Conservation (phyloP, 768 basidiomycete genomes). For the Trametes gibbosa region DNA sequence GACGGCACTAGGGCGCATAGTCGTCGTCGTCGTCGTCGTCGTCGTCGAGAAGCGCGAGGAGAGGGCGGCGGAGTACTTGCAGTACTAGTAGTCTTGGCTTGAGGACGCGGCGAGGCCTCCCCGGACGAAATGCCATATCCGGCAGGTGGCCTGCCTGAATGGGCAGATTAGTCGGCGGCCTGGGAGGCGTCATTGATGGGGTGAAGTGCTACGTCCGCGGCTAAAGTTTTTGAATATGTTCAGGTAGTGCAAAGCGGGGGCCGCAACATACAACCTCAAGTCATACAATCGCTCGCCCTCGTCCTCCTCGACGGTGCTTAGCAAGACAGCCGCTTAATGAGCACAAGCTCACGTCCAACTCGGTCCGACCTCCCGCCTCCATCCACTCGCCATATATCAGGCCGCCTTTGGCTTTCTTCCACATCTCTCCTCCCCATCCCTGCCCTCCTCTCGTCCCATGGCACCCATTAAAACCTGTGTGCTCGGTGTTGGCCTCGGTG, state of each 20-base stretch:
- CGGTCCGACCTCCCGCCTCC: conserved; percentile 1
- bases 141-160: conserved; percentile 1
- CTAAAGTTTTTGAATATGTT: too few relatives aligned
- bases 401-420: not conserved
- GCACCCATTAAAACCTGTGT: conserved; percentile 66
- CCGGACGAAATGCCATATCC: conserved; percentile 1
- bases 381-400: not conserved
- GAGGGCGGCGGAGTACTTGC: not conserved
- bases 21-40: too few relatives aligned
- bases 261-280: too few relatives aligned
- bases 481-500: conserved; percentile 73
- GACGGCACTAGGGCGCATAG: not conserved
- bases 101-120: not conserved
- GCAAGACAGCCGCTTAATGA: conserved; percentile 1
- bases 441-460: conserved; percentile 8
- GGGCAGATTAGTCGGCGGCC: not conserved
- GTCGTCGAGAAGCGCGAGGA: too few relatives aligned
- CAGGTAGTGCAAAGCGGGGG: too few relatives aligned
- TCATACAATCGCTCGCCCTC: not conserved
- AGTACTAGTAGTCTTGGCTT: not conserved
- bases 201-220: too few relatives aligned
- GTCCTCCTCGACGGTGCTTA: not conserved
- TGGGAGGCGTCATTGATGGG: too few relatives aligned
- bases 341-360: not conserved
- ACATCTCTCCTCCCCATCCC: not conserved